Evolutionary conservation across 2,329 filamentous ascomycete genomes (phyloP), one percentile per base, ranked within the genome.

Genomic region (Chaetomiaceae sp.): DNA sequence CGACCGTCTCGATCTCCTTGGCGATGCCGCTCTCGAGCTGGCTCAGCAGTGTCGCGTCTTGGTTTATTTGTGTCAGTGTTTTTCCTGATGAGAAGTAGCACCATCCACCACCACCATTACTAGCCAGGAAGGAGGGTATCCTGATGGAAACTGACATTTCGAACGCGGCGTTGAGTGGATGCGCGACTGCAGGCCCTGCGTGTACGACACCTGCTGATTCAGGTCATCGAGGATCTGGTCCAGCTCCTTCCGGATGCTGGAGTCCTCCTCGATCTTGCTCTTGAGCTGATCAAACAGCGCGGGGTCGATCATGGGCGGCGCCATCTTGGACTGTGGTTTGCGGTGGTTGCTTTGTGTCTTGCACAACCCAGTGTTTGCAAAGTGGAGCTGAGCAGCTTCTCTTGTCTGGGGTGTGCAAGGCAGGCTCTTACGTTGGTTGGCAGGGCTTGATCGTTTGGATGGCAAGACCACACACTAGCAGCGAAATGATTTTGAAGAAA

Each of bases 271-370:
- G 62, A 96, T 89, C 68, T 91, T 91, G 53, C 79, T 74, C 70
- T 96, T 92, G 55, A 99, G 83, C 61, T 86, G 80, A 64, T 90
- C 82, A 70, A 97, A 96, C 67, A 97, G 88, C 58, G 80, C 78
- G 54, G 88, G 85, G 67, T 95, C 85, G 63, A 93, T 83, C 77
- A 86, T 81, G 50, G 61, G 53, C 2, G 53, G 51, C 27, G 58
- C 54, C 60, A 61, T 63, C 40, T 41, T 57, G 27, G 13, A 25
- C 27, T 14, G 14, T 20, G 13, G 27, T 17, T 16, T 23, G 14
- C 42, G 17, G 14, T 35, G 7, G 12, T 17, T 21, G 21, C n/a
- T 44, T 1, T 52, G 30, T 42, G 8, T 38, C 20, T 8, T 33
- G 4, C 16, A 14, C 31, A n/a, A 30, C 31, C 38, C 21, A 34